Conservation (phyloP, 192 early-diverging fungal species). For the Martensiomyces pterosporus region DNA sequence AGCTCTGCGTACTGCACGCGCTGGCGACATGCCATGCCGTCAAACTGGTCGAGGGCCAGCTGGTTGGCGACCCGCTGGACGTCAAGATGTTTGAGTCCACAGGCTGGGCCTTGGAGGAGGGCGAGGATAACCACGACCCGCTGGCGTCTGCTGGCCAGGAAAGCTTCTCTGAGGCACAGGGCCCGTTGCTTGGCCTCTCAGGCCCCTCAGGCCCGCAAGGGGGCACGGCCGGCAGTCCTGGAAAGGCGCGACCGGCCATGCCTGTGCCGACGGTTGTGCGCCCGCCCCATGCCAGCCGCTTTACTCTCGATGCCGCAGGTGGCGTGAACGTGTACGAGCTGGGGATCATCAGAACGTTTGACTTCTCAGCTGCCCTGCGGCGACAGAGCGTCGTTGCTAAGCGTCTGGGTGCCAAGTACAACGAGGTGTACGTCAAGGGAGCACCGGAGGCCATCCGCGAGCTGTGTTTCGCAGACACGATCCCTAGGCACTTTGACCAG, state of each 20-base stretch:
- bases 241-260: too few relatives aligned
- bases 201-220: background rate
- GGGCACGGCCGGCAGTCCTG: background rate
- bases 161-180: slow-evolving; percentile 1
- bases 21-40: slow-evolving; percentile 81
- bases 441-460: slow-evolving; percentile 93
- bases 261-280: slow-evolving; percentile 80
- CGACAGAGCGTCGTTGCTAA: slow-evolving; percentile 92
- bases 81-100: slow-evolving; percentile 98
- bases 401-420: slow-evolving; percentile 55
- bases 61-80: slow-evolving; percentile 95
- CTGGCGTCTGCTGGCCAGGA: background rate
- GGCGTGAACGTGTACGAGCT: slow-evolving; percentile 55
- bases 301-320: slow-evolving; percentile 51
- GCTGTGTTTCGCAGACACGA: slow-evolving; percentile 77
- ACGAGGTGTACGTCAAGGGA: slow-evolving; percentile 88
- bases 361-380: slow-evolving; percentile 86
- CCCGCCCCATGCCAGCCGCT: slow-evolving; percentile 68
- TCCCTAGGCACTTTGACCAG: slow-evolving; percentile 83
- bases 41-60: slow-evolving; percentile 83
- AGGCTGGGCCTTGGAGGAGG: slow-evolving; percentile 90
- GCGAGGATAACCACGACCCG: slow-evolving; percentile 42
- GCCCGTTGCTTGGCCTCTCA: background rate
- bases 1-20: slow-evolving; percentile 53
- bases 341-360: slow-evolving; percentile 83